These are phyloP conservation scores for Chrysopogon serrulatus DNA, from an alignment of 176 grass and related monocot species.

Conservation along the genomic window DNA sequence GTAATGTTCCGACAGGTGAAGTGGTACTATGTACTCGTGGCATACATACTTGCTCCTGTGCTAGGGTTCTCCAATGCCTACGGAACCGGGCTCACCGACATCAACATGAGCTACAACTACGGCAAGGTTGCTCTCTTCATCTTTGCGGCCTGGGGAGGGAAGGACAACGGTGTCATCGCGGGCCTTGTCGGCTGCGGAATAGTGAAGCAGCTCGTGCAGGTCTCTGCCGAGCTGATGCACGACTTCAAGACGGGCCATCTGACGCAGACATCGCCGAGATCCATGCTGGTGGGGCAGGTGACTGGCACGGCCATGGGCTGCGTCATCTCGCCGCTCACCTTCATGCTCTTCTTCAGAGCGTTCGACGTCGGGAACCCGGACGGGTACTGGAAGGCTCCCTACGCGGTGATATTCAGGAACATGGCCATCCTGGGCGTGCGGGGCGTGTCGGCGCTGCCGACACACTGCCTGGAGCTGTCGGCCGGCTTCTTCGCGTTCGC, in stretches of 20 bases:
- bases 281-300: slow-evolving; percentile 66
- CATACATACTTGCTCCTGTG: slow-evolving; percentile 66
- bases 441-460: slow-evolving; percentile 71
- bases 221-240: slow-evolving; percentile 87
- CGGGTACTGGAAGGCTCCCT: slow-evolving; percentile 84
- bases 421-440: slow-evolving; percentile 77
- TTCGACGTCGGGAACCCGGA: slow-evolving; percentile 79
- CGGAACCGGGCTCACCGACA: slow-evolving; percentile 74
- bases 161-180: slow-evolving; percentile 60
- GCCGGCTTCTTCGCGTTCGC: slow-evolving; percentile 57
- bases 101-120: slow-evolving; percentile 95
- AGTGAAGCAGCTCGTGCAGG: slow-evolving; percentile 68
- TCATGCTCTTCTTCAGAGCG: slow-evolving; percentile 75
- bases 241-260: slow-evolving; percentile 82
- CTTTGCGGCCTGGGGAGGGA: slow-evolving; percentile 70
- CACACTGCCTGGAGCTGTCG: slow-evolving; percentile 64
- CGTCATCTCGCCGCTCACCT: slow-evolving; percentile 59
- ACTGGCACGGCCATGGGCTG: slow-evolving; percentile 84
- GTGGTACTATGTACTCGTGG: slow-evolving; percentile 85
- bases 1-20: slow-evolving; percentile 65
- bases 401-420: slow-evolving; percentile 76
- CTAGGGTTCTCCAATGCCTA: slow-evolving; percentile 94
- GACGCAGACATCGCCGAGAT: slow-evolving; percentile 69
- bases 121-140: slow-evolving; percentile 80
- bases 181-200: slow-evolving; percentile 69